These are phyloP conservation scores for Amanita rubescens DNA, from an alignment of 768 basidiomycete genomes.

Conservation along the genomic window DNA sequence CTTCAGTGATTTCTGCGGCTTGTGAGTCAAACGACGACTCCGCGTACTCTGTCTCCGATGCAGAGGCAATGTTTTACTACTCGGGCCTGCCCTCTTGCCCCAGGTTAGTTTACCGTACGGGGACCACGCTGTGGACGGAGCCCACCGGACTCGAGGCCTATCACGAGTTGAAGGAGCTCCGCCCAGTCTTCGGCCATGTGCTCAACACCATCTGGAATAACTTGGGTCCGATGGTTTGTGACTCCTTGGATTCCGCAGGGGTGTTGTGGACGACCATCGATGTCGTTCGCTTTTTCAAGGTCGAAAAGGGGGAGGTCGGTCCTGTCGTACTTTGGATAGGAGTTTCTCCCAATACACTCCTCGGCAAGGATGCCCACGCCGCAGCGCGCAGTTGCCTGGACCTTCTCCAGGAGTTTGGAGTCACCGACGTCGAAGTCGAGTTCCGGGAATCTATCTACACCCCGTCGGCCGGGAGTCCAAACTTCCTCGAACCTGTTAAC, in stretches of 20 bases:
- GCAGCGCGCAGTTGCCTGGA: constrained; percentile 10
- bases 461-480: constrained; percentile 19
- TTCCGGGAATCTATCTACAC: constrained; percentile 15
- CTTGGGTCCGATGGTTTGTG: neutral
- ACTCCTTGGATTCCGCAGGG: neutral
- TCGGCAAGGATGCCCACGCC: constrained; percentile 10
- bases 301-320: neutral
- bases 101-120: neutral
- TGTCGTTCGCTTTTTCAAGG: neutral
- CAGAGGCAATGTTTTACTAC: neutral
- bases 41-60: neutral
- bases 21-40: too few species aligned
- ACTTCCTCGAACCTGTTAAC: constrained; percentile 21
- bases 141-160: neutral
- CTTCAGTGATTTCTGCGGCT: too few species aligned
- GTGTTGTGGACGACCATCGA: neutral
- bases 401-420: constrained; percentile 1
- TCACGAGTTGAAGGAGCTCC: neutral
- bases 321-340: constrained; percentile 19
- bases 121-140: neutral
- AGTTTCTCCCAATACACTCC: constrained; percentile 15
- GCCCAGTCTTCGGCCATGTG: neutral
- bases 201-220: neutral
- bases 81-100: neutral
- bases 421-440: constrained; percentile 16